Evolutionary conservation across 1,139 yeast genomes (phyloP).

Genomic region (Casaregolazyma suthepensis): DNA sequence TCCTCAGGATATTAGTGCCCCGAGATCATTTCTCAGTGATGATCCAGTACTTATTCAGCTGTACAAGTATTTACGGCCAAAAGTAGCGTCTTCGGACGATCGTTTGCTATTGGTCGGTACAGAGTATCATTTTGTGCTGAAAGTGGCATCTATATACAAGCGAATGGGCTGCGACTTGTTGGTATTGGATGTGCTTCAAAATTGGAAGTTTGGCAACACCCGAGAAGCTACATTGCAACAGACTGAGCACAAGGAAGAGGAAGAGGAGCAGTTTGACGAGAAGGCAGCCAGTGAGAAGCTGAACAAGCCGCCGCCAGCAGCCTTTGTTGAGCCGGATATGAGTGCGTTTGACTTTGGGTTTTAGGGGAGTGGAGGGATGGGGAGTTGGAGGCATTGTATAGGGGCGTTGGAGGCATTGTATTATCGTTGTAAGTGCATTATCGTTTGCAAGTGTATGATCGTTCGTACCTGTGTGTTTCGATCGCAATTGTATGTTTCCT

Average conservation of each 20-base stretch:
- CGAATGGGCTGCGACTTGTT: constrained; percentile 91
- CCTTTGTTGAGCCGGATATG: constrained; percentile 75
- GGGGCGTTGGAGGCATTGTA: too few relatives aligned
- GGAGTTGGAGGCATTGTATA: too few relatives aligned
- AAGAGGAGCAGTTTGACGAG: not conserved
- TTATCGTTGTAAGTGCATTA: too few relatives aligned
- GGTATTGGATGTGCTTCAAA: constrained; percentile 53
- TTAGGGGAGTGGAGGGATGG: too few relatives aligned
- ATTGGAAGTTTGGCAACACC: constrained; percentile 54
- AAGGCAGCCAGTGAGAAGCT: constrained; percentile 10
- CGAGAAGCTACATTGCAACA: not conserved
- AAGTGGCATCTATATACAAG: constrained; percentile 60
- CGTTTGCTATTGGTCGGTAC: constrained; percentile 10
- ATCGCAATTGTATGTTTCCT: too few relatives aligned
- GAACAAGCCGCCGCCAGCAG: constrained; percentile 46
- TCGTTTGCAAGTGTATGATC: too few relatives aligned
- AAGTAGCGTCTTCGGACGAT: constrained; percentile 21
- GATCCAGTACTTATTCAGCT: constrained; percentile 76
- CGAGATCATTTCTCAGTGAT: constrained; percentile 51
- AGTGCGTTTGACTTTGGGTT: constrained; percentile 65
- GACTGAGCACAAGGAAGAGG: constrained; percentile 6
- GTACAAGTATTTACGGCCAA: constrained; percentile 53
- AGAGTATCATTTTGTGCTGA: constrained; percentile 58
- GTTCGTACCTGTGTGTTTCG: too few relatives aligned
- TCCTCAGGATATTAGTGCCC: not conserved